These are phyloP conservation scores for Aphanomyces invadans DNA, from an alignment of 352 stramenopile genomes.

Conservation along the genomic window DNA sequence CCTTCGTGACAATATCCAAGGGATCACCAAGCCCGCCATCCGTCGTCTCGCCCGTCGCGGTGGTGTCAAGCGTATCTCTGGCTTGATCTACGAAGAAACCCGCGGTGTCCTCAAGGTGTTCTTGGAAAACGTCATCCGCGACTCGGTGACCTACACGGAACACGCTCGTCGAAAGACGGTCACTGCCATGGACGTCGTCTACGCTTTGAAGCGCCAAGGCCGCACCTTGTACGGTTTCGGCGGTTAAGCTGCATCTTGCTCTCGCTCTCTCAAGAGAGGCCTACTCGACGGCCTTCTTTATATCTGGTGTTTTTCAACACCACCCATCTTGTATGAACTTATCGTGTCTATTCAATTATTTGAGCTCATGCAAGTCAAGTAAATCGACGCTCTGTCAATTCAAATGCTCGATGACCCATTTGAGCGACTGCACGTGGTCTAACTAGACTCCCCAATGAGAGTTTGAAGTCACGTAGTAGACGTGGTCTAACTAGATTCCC, in stretches of 20 bases:
- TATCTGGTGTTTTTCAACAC: constrained; percentile 27
- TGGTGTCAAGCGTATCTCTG: constrained; percentile 46
- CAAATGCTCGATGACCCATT: too few relatives aligned
- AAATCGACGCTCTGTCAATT: too few relatives aligned
- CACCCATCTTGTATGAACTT: constrained; percentile 21
- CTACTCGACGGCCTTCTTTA: neutral
- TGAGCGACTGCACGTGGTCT: too few relatives aligned
- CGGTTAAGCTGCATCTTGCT: constrained; percentile 17
- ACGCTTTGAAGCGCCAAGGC: constrained; percentile 96
- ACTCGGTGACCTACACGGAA: constrained; percentile 47
- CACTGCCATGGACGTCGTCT: constrained; percentile 77
- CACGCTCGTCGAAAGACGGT: constrained; percentile 28
- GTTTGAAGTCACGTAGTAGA: too few relatives aligned
- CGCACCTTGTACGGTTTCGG: constrained; percentile 95
- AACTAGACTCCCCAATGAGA: too few relatives aligned
- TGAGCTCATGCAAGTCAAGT: too few relatives aligned
- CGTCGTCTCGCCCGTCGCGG: constrained; percentile 44
- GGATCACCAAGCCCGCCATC: constrained; percentile 92
- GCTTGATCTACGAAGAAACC: constrained; percentile 67
- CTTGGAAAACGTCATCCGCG: constrained; percentile 48
- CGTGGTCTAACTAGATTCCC: too few relatives aligned
- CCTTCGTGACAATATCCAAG: constrained; percentile 96
- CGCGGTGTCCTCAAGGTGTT: constrained; percentile 57
- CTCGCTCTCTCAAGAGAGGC: neutral
- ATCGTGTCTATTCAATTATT: neutral